Conservation (phyloP, 345 rosid genomes). For the Durio zibethinus region DNA sequence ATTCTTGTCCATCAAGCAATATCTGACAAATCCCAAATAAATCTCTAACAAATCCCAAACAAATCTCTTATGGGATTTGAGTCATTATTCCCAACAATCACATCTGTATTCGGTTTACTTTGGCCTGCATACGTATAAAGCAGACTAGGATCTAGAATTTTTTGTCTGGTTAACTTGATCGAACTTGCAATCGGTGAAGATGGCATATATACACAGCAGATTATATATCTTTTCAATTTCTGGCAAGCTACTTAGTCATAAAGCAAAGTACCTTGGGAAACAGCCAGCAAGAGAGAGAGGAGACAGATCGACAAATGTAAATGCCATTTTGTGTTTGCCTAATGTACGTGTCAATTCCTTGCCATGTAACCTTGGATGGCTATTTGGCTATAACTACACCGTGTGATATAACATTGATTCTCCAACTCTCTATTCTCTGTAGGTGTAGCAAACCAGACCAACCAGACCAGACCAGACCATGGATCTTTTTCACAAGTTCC, state of each 20-base stretch:
- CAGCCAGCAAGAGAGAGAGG: background rate
- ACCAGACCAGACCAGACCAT: slow-evolving; percentile 9
- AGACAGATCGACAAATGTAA: background rate
- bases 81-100: too few relatives aligned
- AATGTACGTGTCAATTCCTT: slow-evolving; percentile 36
- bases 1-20: too few relatives aligned
- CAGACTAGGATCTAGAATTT: too few relatives aligned
- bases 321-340: background rate
- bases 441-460: background rate
- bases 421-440: background rate
- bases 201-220: background rate
- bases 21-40: too few relatives aligned
- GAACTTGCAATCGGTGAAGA: too few relatives aligned
- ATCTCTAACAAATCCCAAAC: too few relatives aligned
- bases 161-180: too few relatives aligned
- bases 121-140: too few relatives aligned
- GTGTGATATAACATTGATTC: background rate
- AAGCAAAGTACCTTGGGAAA: background rate
- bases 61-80: too few relatives aligned
- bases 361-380: slow-evolving; percentile 36
- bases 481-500: slow-evolving; percentile 44
- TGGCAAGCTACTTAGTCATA: background rate
- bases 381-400: background rate
- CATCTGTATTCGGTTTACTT: too few relatives aligned
- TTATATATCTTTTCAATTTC: background rate